These are phyloP conservation scores for Globisporangium paroecandrum DNA, from an alignment of 352 stramenopile species.

Conservation along the genomic window DNA sequence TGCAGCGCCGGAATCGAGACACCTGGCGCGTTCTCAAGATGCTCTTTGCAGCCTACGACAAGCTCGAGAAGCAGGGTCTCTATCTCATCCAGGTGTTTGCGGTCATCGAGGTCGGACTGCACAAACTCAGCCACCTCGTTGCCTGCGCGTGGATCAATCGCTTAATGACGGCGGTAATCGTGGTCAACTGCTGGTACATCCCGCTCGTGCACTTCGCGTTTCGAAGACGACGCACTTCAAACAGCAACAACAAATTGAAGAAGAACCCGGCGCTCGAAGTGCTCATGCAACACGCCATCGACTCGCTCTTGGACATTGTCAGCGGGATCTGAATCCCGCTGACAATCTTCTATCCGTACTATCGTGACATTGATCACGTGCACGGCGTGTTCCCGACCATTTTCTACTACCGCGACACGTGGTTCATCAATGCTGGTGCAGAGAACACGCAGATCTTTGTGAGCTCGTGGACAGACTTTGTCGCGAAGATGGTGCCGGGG, in stretches of 20 bases:
- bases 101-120: slow-evolving; percentile 20
- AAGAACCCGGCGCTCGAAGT: slow-evolving; percentile 10
- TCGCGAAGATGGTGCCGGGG: slow-evolving; percentile 16
- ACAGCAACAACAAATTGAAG: not conserved
- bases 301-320: slow-evolving; percentile 20
- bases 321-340: slow-evolving; percentile 18
- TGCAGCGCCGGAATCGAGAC: slow-evolving; percentile 12
- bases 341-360: slow-evolving; percentile 11
- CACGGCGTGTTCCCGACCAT: not conserved
- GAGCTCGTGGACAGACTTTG: slow-evolving; percentile 14
- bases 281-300: slow-evolving; percentile 13
- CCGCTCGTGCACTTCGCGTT: slow-evolving; percentile 15
- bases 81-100: slow-evolving; percentile 12
- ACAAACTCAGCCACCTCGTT: slow-evolving; percentile 23
- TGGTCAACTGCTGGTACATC: slow-evolving; percentile 25
- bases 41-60: slow-evolving; percentile 8
- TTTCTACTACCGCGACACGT: slow-evolving; percentile 17
- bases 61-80: slow-evolving; percentile 14
- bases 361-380: not conserved
- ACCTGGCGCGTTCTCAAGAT: slow-evolving; percentile 10
- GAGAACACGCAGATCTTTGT: slow-evolving; percentile 19
- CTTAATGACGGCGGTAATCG: slow-evolving; percentile 9
- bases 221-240: not conserved
- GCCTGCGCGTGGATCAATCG: slow-evolving; percentile 21
- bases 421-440: not conserved